phyloP scores from a whole-genome alignment of 2,329 filamentous ascomycete species.

The Tolypocladium endophyticum region DNA sequence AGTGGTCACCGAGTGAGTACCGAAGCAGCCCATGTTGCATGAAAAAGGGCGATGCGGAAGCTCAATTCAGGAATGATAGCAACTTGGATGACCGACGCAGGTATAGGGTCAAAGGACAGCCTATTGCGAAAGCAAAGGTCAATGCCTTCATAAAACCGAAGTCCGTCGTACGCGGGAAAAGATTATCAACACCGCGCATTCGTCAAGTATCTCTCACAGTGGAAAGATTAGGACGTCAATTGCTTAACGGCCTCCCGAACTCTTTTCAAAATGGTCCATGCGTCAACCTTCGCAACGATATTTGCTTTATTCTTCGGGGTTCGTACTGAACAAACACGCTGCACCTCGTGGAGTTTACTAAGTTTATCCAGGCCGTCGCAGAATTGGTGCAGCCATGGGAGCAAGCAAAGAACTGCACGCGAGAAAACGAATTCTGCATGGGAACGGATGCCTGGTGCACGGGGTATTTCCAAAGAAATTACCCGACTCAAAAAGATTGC shows the following conservation, averaged over 20 bases:
- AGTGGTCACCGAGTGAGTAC: neutral
- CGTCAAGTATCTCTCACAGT: too few species aligned
- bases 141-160: neutral
- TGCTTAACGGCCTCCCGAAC: neutral
- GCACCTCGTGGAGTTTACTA: neutral
- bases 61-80: neutral
- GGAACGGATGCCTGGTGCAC: neutral
- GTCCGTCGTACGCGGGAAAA: too few species aligned
- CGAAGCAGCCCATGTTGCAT: neutral
- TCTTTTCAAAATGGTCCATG: neutral
- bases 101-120: neutral
- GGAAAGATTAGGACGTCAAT: too few species aligned
- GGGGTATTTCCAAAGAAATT: neutral
- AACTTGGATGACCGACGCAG: too few species aligned
- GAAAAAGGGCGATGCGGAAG: neutral
- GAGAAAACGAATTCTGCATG: neutral
- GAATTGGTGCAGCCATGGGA: neutral
- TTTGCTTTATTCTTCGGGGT: neutral
- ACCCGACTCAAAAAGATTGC: neutral
- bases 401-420: neutral
- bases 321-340: neutral
- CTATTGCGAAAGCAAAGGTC: too few species aligned
- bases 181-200: neutral
- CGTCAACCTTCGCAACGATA: neutral
- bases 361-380: neutral